Evolutionary conservation across 805 yeast genomes (phyloP).

Genomic region (Wickerhamiella spandovensis): DNA sequence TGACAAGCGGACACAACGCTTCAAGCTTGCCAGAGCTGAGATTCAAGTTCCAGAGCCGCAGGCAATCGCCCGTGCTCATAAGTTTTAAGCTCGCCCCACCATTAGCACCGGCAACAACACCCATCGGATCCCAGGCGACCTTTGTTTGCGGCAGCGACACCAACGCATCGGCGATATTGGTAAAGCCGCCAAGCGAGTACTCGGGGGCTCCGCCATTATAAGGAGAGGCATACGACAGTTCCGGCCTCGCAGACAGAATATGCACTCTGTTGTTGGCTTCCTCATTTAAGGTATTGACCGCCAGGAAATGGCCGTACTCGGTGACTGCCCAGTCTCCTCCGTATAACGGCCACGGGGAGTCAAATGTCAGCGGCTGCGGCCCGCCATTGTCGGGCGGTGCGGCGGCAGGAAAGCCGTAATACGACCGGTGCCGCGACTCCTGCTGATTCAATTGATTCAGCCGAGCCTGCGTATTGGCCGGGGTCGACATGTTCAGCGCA

Average conservation of each 20-base stretch:
- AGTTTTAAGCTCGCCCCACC: conserved; percentile 25
- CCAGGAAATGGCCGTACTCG: conserved; percentile 36
- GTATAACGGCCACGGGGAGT: conserved; percentile 37
- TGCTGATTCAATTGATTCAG: background rate
- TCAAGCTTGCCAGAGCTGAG: conserved; percentile 22
- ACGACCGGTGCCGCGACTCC: background rate
- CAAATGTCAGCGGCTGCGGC: conserved; percentile 12
- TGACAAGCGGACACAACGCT: conserved; percentile 31
- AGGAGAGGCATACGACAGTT: background rate
- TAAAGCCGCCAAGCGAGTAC: conserved; percentile 1
- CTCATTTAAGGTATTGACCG: conserved; percentile 68
- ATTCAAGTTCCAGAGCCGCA: conserved; percentile 49
- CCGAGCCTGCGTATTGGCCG: background rate
- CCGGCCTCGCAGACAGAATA: conserved; percentile 18
- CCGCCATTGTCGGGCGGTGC: background rate
- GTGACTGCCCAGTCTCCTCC: conserved; percentile 39
- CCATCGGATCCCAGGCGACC: conserved; percentile 56
- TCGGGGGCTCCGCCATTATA: conserved; percentile 11
- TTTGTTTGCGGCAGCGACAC: conserved; percentile 60
- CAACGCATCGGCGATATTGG: conserved; percentile 35
- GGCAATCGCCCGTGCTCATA: conserved; percentile 59
- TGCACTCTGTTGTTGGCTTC: conserved; percentile 52
- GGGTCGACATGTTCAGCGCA: background rate
- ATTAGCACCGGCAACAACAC: conserved; percentile 5
- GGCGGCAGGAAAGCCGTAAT: background rate